Percentiles rank a stretch among this genome's conserved stretches.
phyloP scores from a whole-genome alignment of 164 flowering plant species.

The Litsea cubeba region DNA sequence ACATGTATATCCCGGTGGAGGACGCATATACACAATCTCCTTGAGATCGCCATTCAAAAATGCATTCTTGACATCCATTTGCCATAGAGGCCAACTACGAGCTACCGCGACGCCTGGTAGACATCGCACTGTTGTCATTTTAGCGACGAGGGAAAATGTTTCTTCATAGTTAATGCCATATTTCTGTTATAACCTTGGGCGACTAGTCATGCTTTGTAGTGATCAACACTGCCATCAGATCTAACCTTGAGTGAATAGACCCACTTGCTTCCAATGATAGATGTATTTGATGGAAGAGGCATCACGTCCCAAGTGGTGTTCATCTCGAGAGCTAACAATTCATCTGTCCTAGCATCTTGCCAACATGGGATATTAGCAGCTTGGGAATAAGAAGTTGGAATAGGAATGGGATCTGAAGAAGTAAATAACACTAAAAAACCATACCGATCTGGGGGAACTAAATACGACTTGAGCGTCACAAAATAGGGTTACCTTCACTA shows the following conservation, averaged over 20 bases:
- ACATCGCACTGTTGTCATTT: background rate
- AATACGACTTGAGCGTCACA: background rate
- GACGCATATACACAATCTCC: background rate
- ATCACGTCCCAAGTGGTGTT: background rate
- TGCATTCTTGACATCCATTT: background rate
- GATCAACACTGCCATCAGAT: background rate
- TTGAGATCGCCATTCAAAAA: background rate
- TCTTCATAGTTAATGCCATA: background rate
- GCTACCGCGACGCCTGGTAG: background rate
- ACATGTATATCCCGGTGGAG: background rate
- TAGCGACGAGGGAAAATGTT: background rate
- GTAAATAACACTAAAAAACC: background rate
- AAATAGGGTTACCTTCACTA: no score
- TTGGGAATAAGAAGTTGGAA: background rate
- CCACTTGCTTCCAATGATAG: background rate
- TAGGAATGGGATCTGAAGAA: background rate
- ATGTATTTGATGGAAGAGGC: background rate
- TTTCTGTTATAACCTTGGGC: background rate
- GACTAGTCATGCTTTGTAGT: background rate
- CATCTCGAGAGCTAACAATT: background rate
- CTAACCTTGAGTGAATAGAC: background rate
- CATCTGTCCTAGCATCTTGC: background rate
- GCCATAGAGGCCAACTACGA: background rate
- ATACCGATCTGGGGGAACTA: background rate
- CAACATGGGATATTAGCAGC: background rate